These are phyloP conservation scores for Viola odorata DNA, from an alignment of 345 rosid species.

Conservation along the genomic window DNA sequence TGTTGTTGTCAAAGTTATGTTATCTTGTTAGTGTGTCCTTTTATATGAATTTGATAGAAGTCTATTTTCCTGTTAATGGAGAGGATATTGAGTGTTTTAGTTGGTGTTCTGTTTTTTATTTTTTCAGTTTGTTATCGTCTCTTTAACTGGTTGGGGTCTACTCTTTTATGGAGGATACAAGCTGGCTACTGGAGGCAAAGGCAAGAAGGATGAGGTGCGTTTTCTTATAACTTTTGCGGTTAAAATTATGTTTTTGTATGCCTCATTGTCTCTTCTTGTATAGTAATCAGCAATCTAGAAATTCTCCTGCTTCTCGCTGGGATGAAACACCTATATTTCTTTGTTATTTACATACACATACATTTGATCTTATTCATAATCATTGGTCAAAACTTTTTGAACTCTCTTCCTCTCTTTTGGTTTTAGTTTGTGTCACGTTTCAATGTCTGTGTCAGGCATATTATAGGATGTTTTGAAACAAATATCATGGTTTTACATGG, in stretches of 20 bases:
- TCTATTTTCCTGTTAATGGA: too few species aligned
- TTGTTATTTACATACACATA: background rate
- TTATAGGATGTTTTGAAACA: too few species aligned
- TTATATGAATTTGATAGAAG: too few species aligned
- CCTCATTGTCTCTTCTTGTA: background rate
- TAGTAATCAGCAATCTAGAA: background rate
- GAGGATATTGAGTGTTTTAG: too few species aligned
- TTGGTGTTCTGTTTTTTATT: background rate
- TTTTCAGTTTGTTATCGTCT: constrained; percentile 33
- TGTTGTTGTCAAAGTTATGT: too few species aligned
- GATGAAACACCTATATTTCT: background rate
- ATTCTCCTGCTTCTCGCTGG: background rate
- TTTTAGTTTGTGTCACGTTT: too few species aligned
- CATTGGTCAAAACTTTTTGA: too few species aligned
- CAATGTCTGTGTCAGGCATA: too few species aligned
- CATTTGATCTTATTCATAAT: background rate
- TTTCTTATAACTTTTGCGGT: background rate
- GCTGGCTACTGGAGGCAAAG: constrained; percentile 19
- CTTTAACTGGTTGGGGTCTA: constrained; percentile 36
- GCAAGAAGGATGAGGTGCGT: constrained; percentile 16
- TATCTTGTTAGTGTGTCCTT: too few species aligned
- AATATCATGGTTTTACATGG: too few species aligned
- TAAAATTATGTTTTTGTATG: background rate
- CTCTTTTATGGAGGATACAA: constrained; percentile 26
- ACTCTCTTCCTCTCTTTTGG: too few species aligned